Base-by-base conservation (phyloP, 2,329 filamentous ascomycete species). In the Ascochyta clinopodiicola region DNA sequence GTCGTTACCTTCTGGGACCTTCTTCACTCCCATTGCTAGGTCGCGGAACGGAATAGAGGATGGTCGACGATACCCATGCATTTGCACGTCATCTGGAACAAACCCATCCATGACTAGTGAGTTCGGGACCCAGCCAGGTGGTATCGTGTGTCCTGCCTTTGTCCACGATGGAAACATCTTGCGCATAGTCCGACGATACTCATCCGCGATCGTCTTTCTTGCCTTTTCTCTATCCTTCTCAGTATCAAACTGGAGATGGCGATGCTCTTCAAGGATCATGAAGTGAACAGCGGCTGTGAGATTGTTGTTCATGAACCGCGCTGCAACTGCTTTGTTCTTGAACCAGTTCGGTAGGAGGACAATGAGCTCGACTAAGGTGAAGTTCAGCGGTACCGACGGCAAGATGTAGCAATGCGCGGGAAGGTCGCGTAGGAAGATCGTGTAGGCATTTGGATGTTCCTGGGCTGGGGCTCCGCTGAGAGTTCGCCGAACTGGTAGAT, bases 171-270 rank as follows among this genome's bases (percentile, higher is more conserved):
- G 19, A 6, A 38, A 2, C 0, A 21, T 17, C 10, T 44, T 55
- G 10, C 65, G 60, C 65, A 68, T 66, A 9, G 44, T 39, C 25
- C 48, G 60, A 10, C 62, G 63, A 27, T 68, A 66, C 1, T 45
- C 40, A 21, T 63, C 57, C 2, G 63, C 49, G n/a, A 66, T 42
- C 2, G 47, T 39, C 32, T 63, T 57, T 0, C 53, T 50, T 1
- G 58, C 58, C 9, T 54, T 60, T 13, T 50, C 43, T n/a, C 13
- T 27, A 13, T 64, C 55, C 0, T 29, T 4, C 1, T 43, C n/a
- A 9, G 34, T 54, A 4, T 34, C 13, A 17, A 63, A 21, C 2
- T 40, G n/a, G 4, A 61, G 38, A 5, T 59, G 9, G 1, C 58
- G 55, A 39, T 68, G 40, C 15, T 61, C 49, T 1, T 65, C 36